Evolutionary conservation across 305 asterid species (phyloP).

Genomic region (Plantago coronopus): DNA sequence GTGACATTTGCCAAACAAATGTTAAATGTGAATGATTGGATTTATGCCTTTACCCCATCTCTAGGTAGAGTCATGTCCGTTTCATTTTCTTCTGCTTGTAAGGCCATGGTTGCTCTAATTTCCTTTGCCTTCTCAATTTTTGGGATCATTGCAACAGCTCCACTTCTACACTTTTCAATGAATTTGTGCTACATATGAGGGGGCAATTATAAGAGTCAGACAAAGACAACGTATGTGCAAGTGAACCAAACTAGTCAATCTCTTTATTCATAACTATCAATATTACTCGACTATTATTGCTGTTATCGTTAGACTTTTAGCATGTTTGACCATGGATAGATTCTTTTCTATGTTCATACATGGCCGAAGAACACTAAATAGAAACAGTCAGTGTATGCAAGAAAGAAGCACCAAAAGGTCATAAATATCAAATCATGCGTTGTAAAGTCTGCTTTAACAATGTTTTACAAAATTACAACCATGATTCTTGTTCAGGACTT

Average conservation of each 20-base stretch:
- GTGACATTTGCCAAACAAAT: slow-evolving; percentile 11
- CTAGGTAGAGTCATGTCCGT: slow-evolving; percentile 52
- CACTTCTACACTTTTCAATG: slow-evolving; percentile 87
- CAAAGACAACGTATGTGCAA: slow-evolving; percentile 9
- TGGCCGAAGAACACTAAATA: background rate
- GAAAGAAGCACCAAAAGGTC: background rate
- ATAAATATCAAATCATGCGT: background rate
- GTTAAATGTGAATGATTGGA: slow-evolving; percentile 15
- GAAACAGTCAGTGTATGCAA: background rate
- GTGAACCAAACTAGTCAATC: slow-evolving; percentile 16
- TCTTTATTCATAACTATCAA: background rate
- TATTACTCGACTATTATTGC: background rate
- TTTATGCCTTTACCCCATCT: slow-evolving; percentile 64
- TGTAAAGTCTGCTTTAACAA: background rate
- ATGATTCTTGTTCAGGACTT: background rate
- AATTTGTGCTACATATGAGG: slow-evolving; percentile 74
- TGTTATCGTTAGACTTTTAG: background rate
- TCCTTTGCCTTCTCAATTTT: slow-evolving; percentile 89
- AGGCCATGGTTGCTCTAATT: slow-evolving; percentile 59
- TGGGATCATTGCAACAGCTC: slow-evolving; percentile 86
- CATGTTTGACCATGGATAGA: background rate
- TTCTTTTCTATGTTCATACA: background rate
- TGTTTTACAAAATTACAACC: background rate
- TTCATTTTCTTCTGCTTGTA: slow-evolving; percentile 48
- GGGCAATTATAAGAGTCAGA: slow-evolving; percentile 21